These are phyloP conservation scores for Aspergillus phoenicis DNA, from an alignment of 2,329 filamentous ascomycete species.

Conservation along the genomic window DNA sequence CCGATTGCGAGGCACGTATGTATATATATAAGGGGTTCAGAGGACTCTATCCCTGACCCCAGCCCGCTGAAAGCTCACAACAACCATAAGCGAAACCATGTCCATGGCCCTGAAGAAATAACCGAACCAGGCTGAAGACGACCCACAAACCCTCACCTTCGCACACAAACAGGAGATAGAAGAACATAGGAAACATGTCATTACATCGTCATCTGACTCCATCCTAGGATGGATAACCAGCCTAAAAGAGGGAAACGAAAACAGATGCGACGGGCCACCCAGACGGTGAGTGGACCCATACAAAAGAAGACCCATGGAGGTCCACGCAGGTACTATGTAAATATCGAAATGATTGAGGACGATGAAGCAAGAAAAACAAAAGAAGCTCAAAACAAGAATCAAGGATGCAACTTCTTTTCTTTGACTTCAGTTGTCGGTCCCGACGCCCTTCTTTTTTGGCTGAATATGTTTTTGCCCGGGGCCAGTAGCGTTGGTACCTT, in stretches of 20 bases:
- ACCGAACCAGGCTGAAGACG: constrained; percentile 4
- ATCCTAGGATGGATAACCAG: constrained; percentile 13
- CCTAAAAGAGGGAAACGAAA: constrained; percentile 15
- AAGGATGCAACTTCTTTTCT: constrained; percentile 11
- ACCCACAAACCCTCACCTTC: constrained; percentile 2
- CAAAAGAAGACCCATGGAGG: neutral
- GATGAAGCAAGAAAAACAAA: constrained; percentile 12
- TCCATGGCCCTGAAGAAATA: neutral
- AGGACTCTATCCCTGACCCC: constrained; percentile 2
- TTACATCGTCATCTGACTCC: constrained; percentile 35
- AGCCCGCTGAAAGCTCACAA: constrained; percentile 2
- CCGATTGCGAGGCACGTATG: neutral
- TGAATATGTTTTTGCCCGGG: constrained; percentile 42
- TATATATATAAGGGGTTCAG: neutral
- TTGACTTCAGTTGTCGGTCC: constrained; percentile 32
- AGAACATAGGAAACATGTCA: constrained; percentile 30
- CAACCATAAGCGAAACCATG: neutral
- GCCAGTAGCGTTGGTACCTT: constrained; percentile 21
- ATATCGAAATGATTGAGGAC: constrained; percentile 11
- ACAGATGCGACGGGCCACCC: constrained; percentile 14
- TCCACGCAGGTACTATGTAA: neutral
- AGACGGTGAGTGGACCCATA: neutral
- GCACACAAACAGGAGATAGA: constrained; percentile 3
- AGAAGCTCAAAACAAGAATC: constrained; percentile 8
- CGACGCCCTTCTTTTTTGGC: constrained; percentile 44